Base-by-base conservation (phyloP, 23 red algal genomes). In the Gracilaria domingensis region DNA sequence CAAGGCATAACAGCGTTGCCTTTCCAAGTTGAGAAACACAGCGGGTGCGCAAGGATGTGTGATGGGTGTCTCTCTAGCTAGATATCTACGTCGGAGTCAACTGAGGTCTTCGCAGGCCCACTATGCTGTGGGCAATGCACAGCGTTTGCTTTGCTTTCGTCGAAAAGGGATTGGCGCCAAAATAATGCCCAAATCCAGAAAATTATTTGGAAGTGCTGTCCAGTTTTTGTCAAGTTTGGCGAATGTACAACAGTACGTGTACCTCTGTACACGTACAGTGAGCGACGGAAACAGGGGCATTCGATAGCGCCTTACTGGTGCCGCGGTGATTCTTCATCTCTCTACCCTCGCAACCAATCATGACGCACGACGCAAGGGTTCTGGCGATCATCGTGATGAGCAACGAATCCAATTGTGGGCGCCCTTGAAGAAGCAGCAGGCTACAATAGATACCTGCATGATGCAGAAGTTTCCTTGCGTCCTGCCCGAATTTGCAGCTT, bases 71-170 rank as follows among this genome's bases (percentile, higher is more conserved):
- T 4, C 42, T 11, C 11, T 45, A 7, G 42, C 4, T 7, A 11
- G 4, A 45, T 45, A 45, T 11, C 42, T 7, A 18, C 51, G 51
- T 11, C 17, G 8, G 8, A 69, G 64, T 9, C 38, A 5, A 32
- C 26, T 14, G 16, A 34, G 1, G 64, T 34, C 64, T 37, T 32
- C 14, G 30, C 32, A 32, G 64, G 25, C 64, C 64, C 64, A 8
- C 64, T 11, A 20, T 34, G 16, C 64, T n/a, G 18, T 14, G 32
- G 8, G 18, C 16, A 32, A 69, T 69, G 64, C 64, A 69, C 64
- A 36, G 13, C 28, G 64, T 69, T 69, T 69, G 64, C 64, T 69
- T 69, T 69, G 64, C 64, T 37, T 69, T 69, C 16, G 1, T 37
- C 0, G 28, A 32, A 13, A 69, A 37, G 16, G 32, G 38, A 37